These are phyloP conservation scores for Stygiomarasmius scandens DNA, from an alignment of 1,284 basidiomycete genomes.

Conservation along the genomic window DNA sequence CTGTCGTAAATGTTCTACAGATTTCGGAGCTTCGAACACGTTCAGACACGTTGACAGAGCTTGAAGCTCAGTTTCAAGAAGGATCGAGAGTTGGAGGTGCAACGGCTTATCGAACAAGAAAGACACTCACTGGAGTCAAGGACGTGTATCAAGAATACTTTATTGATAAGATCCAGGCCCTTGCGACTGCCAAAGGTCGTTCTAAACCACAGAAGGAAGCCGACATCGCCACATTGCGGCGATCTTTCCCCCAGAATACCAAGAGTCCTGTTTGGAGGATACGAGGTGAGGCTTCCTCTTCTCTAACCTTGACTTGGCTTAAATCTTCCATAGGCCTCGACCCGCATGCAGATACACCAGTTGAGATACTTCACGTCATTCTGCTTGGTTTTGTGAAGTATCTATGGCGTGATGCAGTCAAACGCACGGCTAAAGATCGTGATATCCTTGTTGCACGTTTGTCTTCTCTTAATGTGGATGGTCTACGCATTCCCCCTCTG, in stretches of 20 bases:
- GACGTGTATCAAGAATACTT: conserved; percentile 9
- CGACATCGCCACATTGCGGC: not conserved
- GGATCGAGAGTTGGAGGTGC: conserved; percentile 1
- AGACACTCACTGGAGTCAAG: conserved; percentile 13
- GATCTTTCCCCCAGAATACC: conserved; percentile 6
- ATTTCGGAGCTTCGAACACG: too few relatives aligned
- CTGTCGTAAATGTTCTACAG: too few relatives aligned
- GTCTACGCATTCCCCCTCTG: conserved; percentile 30
- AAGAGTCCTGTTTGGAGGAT: conserved; percentile 12
- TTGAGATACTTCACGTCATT: conserved; percentile 22
- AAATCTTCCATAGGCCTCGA: conserved; percentile 1
- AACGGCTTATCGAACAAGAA: not conserved
- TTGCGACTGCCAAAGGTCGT: not conserved
- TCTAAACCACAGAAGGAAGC: not conserved
- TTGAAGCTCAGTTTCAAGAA: too few relatives aligned
- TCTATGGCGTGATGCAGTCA: conserved; percentile 36
- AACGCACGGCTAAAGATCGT: conserved; percentile 21
- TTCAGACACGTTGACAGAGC: too few relatives aligned
- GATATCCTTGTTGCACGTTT: conserved; percentile 24
- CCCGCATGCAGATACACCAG: conserved; percentile 9
- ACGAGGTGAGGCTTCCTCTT: not conserved
- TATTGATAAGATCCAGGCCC: not conserved
- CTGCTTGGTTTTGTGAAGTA: conserved; percentile 20
- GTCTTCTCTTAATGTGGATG: conserved; percentile 28
- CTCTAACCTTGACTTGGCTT: not conserved